A percentile compares a stretch with the other conserved stretches of the same genome.
Evolutionary conservation across 2,329 filamentous ascomycete genomes (phyloP).

Genomic region (Botrytis byssoidea): DNA sequence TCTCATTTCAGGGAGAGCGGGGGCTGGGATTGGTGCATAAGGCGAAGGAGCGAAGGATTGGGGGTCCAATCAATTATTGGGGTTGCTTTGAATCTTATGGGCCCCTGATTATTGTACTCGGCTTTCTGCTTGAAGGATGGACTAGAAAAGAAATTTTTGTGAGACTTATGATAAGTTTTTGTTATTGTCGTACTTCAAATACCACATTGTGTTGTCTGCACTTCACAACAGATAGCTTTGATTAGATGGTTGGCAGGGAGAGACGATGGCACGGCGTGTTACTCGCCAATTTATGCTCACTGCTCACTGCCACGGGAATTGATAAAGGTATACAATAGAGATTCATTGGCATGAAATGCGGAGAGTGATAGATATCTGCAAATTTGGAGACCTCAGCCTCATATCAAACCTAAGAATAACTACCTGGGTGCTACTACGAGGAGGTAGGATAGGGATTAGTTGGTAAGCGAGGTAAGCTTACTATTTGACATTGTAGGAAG

Average conservation of each 20-base stretch:
- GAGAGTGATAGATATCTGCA: background rate
- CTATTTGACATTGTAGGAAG: background rate
- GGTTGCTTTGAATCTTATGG: background rate
- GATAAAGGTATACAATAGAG: background rate
- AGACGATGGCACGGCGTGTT: background rate
- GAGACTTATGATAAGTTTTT: background rate
- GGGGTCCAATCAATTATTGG: background rate
- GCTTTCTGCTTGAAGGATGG: background rate
- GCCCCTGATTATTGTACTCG: background rate
- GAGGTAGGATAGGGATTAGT: background rate
- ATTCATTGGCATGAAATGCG: background rate
- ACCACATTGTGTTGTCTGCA: background rate
- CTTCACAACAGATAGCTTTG: background rate
- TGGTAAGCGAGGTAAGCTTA: slow-evolving; percentile 7
- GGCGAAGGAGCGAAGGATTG: slow-evolving; percentile 9
- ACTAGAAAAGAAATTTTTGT: background rate
- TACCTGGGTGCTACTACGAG: background rate
- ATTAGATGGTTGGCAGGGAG: background rate
- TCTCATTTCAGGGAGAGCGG: background rate
- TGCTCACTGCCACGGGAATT: background rate
- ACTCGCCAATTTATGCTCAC: background rate
- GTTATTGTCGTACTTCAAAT: background rate
- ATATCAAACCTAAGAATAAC: background rate
- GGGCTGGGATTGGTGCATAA: background rate
- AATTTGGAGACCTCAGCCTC: background rate